Percentiles rank a stretch among this genome's conserved stretches.
phyloP scores from a whole-genome alignment of 208 protist species.

The Acanthamoeba healyi region DNA sequence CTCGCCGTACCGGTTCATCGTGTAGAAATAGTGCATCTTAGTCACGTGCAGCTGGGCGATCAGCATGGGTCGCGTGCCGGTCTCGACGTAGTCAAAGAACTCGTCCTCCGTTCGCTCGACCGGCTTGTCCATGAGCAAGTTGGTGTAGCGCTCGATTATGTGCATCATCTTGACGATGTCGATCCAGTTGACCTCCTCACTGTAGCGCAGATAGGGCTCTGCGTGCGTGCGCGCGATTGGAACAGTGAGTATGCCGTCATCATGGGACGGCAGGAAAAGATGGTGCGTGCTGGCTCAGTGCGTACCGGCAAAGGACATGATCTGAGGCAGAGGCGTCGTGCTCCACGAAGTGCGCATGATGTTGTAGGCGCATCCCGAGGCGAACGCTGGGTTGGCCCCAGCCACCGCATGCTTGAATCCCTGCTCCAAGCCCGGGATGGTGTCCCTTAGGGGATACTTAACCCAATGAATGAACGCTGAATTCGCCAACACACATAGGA shows the following conservation, averaged over 20 bases:
- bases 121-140: background rate
- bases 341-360: background rate
- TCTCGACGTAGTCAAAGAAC: background rate
- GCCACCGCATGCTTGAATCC: constrained; percentile 29
- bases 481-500: no score
- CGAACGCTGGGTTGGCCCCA: background rate
- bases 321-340: background rate
- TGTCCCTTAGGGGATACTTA: background rate
- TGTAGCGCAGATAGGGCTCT: background rate
- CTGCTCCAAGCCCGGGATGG: background rate
- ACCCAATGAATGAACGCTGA: background rate
- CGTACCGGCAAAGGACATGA: background rate
- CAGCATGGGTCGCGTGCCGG: background rate
- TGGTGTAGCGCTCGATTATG: constrained; percentile 30
- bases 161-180: constrained; percentile 25
- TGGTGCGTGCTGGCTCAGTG: no score
- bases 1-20: background rate
- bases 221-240: no score
- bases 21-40: background rate
- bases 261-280: background rate
- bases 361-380: constrained; percentile 25
- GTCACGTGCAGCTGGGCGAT: background rate
- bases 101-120: background rate
- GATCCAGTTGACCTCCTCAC: background rate
- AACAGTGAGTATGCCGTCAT: no score